Percentiles rank a stretch among this genome's conserved stretches.
These are phyloP conservation scores for Geotrichum carabidarum DNA, from an alignment of 1,139 yeast species.

Conservation along the genomic window DNA sequence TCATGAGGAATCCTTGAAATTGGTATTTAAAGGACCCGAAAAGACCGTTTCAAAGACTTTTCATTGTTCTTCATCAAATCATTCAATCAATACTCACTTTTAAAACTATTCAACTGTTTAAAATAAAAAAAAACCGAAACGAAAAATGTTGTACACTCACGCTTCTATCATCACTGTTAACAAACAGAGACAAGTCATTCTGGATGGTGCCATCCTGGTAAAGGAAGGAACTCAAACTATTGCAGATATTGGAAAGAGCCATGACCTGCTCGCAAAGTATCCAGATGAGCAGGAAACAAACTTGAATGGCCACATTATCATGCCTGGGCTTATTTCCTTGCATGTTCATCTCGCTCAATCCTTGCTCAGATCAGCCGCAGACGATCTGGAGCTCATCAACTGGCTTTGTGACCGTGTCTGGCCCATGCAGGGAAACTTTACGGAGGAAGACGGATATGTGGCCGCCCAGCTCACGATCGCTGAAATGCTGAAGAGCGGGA, in stretches of 20 bases:
- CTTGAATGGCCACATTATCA: slow-evolving; percentile 27
- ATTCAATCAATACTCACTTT: no score
- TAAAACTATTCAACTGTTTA: neutral
- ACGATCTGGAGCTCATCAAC: slow-evolving; percentile 30
- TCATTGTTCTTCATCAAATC: no score
- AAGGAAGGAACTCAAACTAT: slow-evolving; percentile 18
- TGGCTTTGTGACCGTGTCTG: slow-evolving; percentile 33
- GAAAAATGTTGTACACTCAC: slow-evolving; percentile 34
- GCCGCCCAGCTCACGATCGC: slow-evolving; percentile 30
- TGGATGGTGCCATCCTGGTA: slow-evolving; percentile 22
- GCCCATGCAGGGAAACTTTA: slow-evolving; percentile 32
- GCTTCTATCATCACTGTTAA: slow-evolving; percentile 23
- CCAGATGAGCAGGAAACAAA: slow-evolving; percentile 21
- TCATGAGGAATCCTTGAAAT: no score
- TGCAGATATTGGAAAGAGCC: slow-evolving; percentile 21
- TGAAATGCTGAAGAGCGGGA: slow-evolving; percentile 32
- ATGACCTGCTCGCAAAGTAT: slow-evolving; percentile 16
- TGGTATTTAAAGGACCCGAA: no score
- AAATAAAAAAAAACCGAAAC: neutral
- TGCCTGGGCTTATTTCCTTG: slow-evolving; percentile 26
- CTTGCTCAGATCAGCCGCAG: slow-evolving; percentile 27
- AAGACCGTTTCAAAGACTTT: no score
- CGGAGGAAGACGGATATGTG: slow-evolving; percentile 31
- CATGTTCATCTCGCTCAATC: slow-evolving; percentile 28
- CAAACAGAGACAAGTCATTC: slow-evolving; percentile 19